Conservation (phyloP, 2,329 filamentous ascomycete species). For the Cordyceps cateniannulata region DNA sequence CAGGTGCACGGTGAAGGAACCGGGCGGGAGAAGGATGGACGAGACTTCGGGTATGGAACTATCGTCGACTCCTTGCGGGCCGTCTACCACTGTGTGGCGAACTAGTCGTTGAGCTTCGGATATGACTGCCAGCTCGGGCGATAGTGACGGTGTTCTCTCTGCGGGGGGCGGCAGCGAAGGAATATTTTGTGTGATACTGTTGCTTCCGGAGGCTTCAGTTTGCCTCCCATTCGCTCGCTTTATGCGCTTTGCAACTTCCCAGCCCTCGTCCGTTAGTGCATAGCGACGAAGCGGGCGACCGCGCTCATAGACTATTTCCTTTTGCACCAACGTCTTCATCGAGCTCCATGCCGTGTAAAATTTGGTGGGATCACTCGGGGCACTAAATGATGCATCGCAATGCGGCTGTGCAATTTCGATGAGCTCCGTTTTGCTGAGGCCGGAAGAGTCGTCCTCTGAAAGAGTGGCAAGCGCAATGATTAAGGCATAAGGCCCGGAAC, state of each 20-base stretch:
- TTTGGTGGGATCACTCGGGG: conserved; percentile 58
- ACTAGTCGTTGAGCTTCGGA: background rate
- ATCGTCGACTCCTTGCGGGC: background rate
- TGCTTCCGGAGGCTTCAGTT: conserved; percentile 18
- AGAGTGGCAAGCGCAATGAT: conserved; percentile 59
- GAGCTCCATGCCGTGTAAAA: conserved; percentile 79
- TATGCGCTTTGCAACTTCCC: conserved; percentile 64
- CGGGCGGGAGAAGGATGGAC: conserved; percentile 56
- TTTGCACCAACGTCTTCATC: conserved; percentile 67
- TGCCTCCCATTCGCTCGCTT: conserved; percentile 42
- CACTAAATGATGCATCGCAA: conserved; percentile 67
- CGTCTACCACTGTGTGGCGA: conserved; percentile 8
- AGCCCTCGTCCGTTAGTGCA: conserved; percentile 67
- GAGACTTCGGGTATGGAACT: conserved; percentile 40
- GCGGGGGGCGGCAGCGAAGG: conserved; percentile 7
- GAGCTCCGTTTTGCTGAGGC: conserved; percentile 61
- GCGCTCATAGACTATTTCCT: conserved; percentile 67
- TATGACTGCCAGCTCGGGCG: conserved; percentile 15
- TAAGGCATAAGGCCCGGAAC: conserved; percentile 70
- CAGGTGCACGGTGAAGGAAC: conserved; percentile 65
- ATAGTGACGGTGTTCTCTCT: conserved; percentile 15
- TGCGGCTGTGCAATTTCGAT: conserved; percentile 64
- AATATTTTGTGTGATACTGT: background rate
- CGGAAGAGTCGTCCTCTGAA: conserved; percentile 42
- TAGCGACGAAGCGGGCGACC: conserved; percentile 64